Percentiles rank a stretch among this genome's conserved stretches.
These are phyloP conservation scores for Monosporozyma yasuniensis DNA, from an alignment of 805 yeast genomes.

Conservation along the genomic window DNA sequence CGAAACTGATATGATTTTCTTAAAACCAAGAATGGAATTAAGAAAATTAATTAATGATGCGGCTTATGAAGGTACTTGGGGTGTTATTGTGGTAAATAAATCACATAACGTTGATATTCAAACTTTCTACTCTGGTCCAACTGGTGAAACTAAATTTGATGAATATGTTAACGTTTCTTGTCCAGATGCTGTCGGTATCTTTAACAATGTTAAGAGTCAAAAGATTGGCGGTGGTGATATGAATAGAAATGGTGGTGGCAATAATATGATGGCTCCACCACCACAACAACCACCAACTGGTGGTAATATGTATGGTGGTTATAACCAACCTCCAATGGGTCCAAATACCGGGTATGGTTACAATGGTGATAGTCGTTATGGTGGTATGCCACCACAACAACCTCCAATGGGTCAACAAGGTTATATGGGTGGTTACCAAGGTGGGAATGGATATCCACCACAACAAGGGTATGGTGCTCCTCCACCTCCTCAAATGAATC, in stretches of 20 bases:
- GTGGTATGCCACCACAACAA: conserved; percentile 17
- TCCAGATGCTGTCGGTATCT: conserved; percentile 48
- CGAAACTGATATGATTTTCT: conserved; percentile 34
- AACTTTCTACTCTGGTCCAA: conserved; percentile 57
- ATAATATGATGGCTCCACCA: conserved; percentile 1
- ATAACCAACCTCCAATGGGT: conserved; percentile 3
- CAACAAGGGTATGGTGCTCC: conserved; percentile 12
- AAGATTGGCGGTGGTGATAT: conserved; percentile 8
- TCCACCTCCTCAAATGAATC: conserved; percentile 11
- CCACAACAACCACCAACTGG: conserved; percentile 1
- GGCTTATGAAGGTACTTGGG: conserved; percentile 70
- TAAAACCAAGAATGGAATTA: conserved; percentile 36
- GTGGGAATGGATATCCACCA: conserved; percentile 7
- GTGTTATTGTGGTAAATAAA: conserved; percentile 56
- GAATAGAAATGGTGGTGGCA: conserved; percentile 2
- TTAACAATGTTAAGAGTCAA: conserved; percentile 24
- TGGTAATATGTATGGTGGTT: neutral
- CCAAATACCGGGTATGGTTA: conserved; percentile 5
- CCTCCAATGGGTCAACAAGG: conserved; percentile 8
- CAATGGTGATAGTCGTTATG: conserved; percentile 2
- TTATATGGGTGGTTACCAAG: conserved; percentile 5
- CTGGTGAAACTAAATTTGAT: conserved; percentile 73
- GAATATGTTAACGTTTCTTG: conserved; percentile 67
- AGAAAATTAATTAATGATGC: conserved; percentile 56
- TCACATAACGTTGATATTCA: conserved; percentile 55